phyloP scores from a whole-genome alignment of 176 grass and related monocot genomes.

The Guadua angustifolia region DNA sequence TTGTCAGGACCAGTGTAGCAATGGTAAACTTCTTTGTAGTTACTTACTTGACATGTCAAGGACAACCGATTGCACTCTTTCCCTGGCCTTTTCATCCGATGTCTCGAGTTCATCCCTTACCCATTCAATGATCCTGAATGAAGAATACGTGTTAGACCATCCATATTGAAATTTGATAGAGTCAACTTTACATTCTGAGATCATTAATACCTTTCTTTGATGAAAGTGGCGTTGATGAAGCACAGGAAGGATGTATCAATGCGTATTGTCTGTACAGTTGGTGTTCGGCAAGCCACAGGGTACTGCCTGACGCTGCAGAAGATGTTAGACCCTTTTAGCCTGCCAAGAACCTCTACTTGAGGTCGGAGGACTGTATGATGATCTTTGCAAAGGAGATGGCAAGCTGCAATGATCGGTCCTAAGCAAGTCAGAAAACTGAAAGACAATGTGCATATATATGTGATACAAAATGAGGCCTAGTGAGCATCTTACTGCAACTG shows the following conservation, averaged over 20 bases:
- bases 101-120: conserved; percentile 54
- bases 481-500: conserved; percentile 59
- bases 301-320: conserved; percentile 86
- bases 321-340: conserved; percentile 74
- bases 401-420: conserved; percentile 50
- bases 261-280: conserved; percentile 52
- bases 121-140: conserved; percentile 64
- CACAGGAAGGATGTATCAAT: conserved; percentile 85
- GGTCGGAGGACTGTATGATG: conserved; percentile 75
- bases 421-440: conserved; percentile 23
- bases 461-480: not conserved
- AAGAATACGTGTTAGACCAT: conserved; percentile 12
- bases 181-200: not conserved
- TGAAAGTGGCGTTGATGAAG: conserved; percentile 82
- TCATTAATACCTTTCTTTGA: conserved; percentile 77
- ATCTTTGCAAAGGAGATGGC: conserved; percentile 83
- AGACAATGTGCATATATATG: not conserved
- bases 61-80: conserved; percentile 64
- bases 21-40: not conserved
- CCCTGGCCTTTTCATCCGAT: conserved; percentile 47
- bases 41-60: conserved; percentile 89
- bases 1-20: not conserved
- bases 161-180: not conserved
- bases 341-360: conserved; percentile 75
- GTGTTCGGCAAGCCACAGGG: conserved; percentile 58